Conservation (phyloP, 2,329 filamentous ascomycete species). For the Colletotrichum salicis region DNA sequence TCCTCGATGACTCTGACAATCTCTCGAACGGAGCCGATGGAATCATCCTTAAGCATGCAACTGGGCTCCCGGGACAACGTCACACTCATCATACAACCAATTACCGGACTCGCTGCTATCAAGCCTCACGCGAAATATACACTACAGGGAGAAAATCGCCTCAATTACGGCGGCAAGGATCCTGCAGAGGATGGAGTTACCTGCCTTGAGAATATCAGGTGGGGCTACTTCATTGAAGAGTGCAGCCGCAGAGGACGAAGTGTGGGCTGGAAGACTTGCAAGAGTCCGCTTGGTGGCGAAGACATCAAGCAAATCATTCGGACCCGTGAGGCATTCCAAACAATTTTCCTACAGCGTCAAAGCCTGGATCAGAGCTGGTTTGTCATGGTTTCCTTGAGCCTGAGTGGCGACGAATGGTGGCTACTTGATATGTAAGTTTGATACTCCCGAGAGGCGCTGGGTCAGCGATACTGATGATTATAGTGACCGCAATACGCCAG, state of each 20-base stretch:
- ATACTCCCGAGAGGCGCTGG: neutral
- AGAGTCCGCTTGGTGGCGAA: constrained; percentile 61
- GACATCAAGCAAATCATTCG: constrained; percentile 70
- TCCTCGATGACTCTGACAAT: constrained; percentile 68
- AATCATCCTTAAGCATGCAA: constrained; percentile 76
- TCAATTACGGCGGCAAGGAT: constrained; percentile 69
- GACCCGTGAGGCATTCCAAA: constrained; percentile 70
- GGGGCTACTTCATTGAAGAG: constrained; percentile 69
- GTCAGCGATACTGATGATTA: constrained; percentile 10
- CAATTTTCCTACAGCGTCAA: constrained; percentile 75
- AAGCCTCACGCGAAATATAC: constrained; percentile 70
- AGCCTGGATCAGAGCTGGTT: constrained; percentile 81
- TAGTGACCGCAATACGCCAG: constrained; percentile 42
- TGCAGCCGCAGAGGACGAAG: constrained; percentile 69
- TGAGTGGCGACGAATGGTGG: constrained; percentile 83
- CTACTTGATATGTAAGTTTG: constrained; percentile 70
- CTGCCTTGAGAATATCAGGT: constrained; percentile 71
- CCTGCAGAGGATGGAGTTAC: constrained; percentile 66
- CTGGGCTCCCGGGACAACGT: constrained; percentile 72
- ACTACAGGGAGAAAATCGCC: constrained; percentile 68
- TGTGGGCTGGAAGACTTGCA: constrained; percentile 70
- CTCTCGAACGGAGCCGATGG: constrained; percentile 70
- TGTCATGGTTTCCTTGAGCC: constrained; percentile 75
- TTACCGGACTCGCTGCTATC: constrained; percentile 80
- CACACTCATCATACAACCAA: constrained; percentile 76